phyloP scores from a whole-genome alignment of 2,329 filamentous ascomycete genomes.

The Aspergillus sp. region DNA sequence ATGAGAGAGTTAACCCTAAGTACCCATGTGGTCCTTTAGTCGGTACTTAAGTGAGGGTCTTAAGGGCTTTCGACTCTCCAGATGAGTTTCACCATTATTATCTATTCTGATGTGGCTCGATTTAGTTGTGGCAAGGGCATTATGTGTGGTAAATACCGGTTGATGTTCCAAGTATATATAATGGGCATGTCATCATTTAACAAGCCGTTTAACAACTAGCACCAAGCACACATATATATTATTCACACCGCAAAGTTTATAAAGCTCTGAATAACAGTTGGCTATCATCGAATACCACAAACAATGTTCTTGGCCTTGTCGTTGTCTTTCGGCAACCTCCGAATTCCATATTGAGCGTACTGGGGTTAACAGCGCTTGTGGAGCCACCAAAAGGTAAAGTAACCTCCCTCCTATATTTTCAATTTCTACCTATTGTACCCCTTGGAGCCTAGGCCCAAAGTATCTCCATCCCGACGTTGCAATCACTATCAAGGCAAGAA shows the following conservation, averaged over 20 bases:
- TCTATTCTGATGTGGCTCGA: not conserved
- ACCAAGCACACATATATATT: too few species aligned
- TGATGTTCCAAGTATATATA: not conserved
- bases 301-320: not conserved
- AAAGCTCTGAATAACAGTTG: too few species aligned
- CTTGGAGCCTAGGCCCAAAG: not conserved
- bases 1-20: not conserved
- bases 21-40: not conserved
- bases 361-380: not conserved
- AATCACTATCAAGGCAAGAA: not conserved
- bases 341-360: too few species aligned
- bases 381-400: not conserved
- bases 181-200: not conserved
- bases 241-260: too few species aligned
- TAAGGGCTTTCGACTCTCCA: too few species aligned
- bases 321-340: not conserved
- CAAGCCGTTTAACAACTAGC: not conserved
- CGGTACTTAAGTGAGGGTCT: too few species aligned
- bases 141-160: not conserved
- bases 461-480: not conserved
- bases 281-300: not conserved
- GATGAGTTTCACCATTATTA: not conserved
- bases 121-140: not conserved
- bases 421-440: not conserved
- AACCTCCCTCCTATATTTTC: not conserved